Base-by-base conservation (phyloP, 2,329 filamentous ascomycete species). In the Colletotrichum euphorbiae region DNA sequence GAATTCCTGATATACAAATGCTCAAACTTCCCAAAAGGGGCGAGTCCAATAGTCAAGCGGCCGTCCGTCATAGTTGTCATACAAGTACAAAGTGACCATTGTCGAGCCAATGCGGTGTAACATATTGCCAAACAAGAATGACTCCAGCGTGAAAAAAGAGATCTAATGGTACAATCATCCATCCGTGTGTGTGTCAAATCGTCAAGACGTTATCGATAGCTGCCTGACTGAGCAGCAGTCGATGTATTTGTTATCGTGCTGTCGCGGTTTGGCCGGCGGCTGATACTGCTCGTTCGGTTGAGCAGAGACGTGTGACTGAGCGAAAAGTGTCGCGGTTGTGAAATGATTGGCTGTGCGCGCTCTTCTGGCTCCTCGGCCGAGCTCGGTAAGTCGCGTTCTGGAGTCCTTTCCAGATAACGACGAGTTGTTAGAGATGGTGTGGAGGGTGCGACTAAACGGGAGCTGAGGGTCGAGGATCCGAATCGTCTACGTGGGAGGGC, bases 401-500 rank as follows among this genome's bases (percentile, higher is more conserved):
- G 77, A 12, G 77, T 77, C 3, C 84, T 77, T 33, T 88, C 85
- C 19, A 86, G 74, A 65, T 86, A 88, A 40, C 84, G 82, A 36
- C 85, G 81, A 15, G 78, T 74, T 6, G 81, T 76, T 2, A 80
- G 74, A 6, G 79, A 74, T 2, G 82, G 77, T 15, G 78, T 77
- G 2, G 76, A 72, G 2, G 82, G 79, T 5, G 78, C 74, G 3
- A 80, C 77, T 8, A 87, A 73, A 28, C 86, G 82, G 57, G 84
- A 83, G 64, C 74, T 81, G 48, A 85, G 74, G 21, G 80, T 82
- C 0, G 86, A 83, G 7, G 84, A 80, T 15, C 81, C 81, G 56
- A 88, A 78, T 19, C 87, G 83, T 57, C 87, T 83, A 48, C 87
- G 82, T 6, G 86, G 85, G 15, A 89, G 76, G 12, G 81, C 80